Base-by-base conservation (phyloP, 2,329 filamentous ascomycete genomes). In the Aspergillus sp. region DNA sequence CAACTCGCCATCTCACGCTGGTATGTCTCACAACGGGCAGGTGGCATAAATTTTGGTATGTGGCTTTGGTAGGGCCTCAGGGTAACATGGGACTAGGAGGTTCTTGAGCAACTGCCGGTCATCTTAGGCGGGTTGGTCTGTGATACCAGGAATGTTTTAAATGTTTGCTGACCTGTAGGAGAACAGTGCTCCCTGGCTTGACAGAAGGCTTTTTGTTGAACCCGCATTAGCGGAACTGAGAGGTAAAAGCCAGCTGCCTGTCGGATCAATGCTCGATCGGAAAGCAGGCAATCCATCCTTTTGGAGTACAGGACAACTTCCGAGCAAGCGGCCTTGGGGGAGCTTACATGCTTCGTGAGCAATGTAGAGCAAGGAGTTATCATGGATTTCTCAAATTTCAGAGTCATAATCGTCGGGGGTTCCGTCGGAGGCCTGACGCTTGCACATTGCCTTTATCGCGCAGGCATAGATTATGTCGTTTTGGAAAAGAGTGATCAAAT, bases 321-420 rank as follows among this genome's bases (percentile, higher is more conserved):
- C 11, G 34, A 17, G 4, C 8, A 41, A 41, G 34, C 13, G 34
- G 34, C 15, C 34, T 5, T 13, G 4, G 13, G 11, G 11, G 15
- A 41, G 15, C 34, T 15, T 15, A 13, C 13, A 41, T 15, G 15
- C 31, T 38, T 38, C 31, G 31, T 3, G 31, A 13, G 31, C 15
- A 38, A 38, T 13, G 9, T 41, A 41, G 11, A 15, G 19, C 19
- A 41, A 41, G 6, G 47, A 41, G 13, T 31, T 19, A 8, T 41
- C 8, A 57, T 63, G 57, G 31, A 54, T 13, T 19, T 46, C 23
- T 23, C 52, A 8, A 45, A 25, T 3, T 61, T 67, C 28, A 57
- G 23, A 54, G 75, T 83, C 25, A 70, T 84, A 56, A 84, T 85
- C 45, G 80, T 75, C 1, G 83, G 83, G 19, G 83, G 81, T 7